Percentiles rank a stretch among this genome's conserved stretches.
phyloP scores from a whole-genome alignment of 2,329 filamentous ascomycete genomes.

The Lithohypha guttulata region DNA sequence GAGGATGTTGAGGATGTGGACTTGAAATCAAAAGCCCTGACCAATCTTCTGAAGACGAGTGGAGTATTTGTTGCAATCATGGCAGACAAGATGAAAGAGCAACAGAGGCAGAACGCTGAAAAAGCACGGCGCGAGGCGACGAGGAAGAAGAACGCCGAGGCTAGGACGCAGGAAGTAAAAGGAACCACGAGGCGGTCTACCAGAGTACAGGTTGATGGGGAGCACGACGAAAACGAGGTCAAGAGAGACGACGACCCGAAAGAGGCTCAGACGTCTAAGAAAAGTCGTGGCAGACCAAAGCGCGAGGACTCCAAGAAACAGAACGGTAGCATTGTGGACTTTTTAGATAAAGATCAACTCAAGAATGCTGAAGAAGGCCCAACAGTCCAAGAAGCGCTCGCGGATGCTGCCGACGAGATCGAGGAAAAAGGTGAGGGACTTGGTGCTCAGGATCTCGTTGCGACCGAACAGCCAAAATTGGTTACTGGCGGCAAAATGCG shows the following conservation, averaged over 20 bases:
- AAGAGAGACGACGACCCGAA: conserved; percentile 27
- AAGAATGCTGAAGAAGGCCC: conserved; percentile 42
- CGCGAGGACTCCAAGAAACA: conserved; percentile 24
- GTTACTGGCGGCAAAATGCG: conserved; percentile 84
- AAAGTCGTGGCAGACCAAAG: conserved; percentile 21
- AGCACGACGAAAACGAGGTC: conserved; percentile 11
- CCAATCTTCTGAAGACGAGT: conserved; percentile 36
- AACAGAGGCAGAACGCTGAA: conserved; percentile 34
- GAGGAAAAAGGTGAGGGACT: conserved; percentile 50
- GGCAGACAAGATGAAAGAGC: conserved; percentile 39
- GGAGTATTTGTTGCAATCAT: conserved; percentile 40
- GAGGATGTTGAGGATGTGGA: conserved; percentile 32
- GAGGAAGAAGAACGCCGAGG: conserved; percentile 24
- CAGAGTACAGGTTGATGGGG: conserved; percentile 6
- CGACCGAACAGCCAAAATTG: conserved; percentile 75
- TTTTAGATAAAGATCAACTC: conserved; percentile 50
- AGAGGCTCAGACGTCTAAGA: conserved; percentile 12
- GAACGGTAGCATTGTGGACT: conserved; percentile 44
- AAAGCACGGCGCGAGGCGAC: conserved; percentile 30
- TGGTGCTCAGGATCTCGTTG: conserved; percentile 58
- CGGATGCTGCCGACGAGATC: conserved; percentile 47
- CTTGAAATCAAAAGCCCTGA: conserved; percentile 34
- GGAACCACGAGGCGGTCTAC: conserved; percentile 17
- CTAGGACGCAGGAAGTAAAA: conserved; percentile 23
- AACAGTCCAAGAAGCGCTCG: conserved; percentile 46